Evolutionary conservation across 2,329 filamentous ascomycete species (phyloP), one percentile per base, ranked within the genome.

Genomic region (Fusarium sp.): DNA sequence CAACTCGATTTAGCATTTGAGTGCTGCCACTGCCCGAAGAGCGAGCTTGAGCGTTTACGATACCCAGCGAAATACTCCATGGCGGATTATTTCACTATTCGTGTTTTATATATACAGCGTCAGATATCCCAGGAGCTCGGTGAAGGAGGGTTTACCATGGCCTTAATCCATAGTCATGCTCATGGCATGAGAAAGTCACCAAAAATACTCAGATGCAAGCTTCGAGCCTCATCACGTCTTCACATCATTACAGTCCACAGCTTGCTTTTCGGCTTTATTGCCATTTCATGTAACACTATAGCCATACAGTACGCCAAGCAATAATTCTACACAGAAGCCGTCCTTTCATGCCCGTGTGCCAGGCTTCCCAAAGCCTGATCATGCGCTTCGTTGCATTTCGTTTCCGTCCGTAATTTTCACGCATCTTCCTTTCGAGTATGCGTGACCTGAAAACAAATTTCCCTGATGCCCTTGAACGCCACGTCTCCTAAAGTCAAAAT

Each of bases 401-500:
- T 69, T 20, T 45, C 22, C 68, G 27, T 50, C 25, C 68, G 33
- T 57, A 50, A 50, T 35, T 42, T 57, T 64, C 16, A 38, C 27
- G 25, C 14, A n/a, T 57, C 18, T 13, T 56, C 25, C 35, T 40
- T 65, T 66, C 18, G 45, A 36, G 54, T 60, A 33, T 69, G 52
- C 71, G 33, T 54, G 35, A 62, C 54, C 42, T 58, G 40, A 29
- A n/a, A 50, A 52, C n/a, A 29, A 7, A 62, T 52, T 52, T 60
- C 29, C 52, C 58, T 22, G n/a, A 25, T 18, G 33, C 47, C 42
- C 65, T 62, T 61, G 22, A 74, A 74, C 72, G 72, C 72, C 72
- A 47, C 42, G 13, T 73, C 60, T 64, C 56, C 68, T 73, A 60
- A 40, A 36, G 40, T 20, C 20, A 56, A 25, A 63, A 72, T 29